Base-by-base conservation (phyloP, 192 early-diverging fungal genomes). In the Entomortierella chlamydospora region DNA sequence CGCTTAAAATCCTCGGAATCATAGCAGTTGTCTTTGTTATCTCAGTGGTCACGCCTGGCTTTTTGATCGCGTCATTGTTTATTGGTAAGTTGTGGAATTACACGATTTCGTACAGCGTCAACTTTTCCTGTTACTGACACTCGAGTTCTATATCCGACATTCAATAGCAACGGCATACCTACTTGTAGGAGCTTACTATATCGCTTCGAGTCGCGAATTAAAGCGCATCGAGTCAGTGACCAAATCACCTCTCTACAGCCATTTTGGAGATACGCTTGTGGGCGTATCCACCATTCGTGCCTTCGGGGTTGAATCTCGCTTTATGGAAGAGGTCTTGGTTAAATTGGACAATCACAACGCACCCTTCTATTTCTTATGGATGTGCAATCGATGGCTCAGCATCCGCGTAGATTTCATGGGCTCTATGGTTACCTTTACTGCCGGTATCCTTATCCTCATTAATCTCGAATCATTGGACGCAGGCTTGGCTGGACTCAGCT, bases 231-330 rank as follows among this genome's bases (percentile, higher is more conserved):
- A 96, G 68, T 91, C 92, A 0, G 86, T 91, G 23, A 84, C 90
- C 0, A 86, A 90, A 63, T 87, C 87, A 7, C 96, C 95, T 0
- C 70, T 95, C 2, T 94, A 94, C 72, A 89, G 91, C 22, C 87
- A 91, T 66, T 96, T 98, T 74, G 89, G 87, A 47, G 96, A 98
- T 83, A 90, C 93, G 34, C 63, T 78, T 20, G 84, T 87, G 0
- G 94, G 94, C 30, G 88, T 91, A 26, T 86, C 92, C 22, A 92
- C 91, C 17, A 94, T 98, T 45, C 91, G 96, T 22, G 95, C 96
- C 2, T 98, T 91, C 81, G 91, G 91, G 15, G 86, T 82, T 17
- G 84, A 92, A 55, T 81, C 87, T 5, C 72, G 85, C 30, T 95
- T 95, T 56, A 73, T 91, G 59, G 84, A 84, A 51, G 87, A 88